Percentiles rank a stretch among this genome's conserved stretches.
phyloP scores from a whole-genome alignment of 805 yeast genomes.

The Yarrowia sp. region DNA sequence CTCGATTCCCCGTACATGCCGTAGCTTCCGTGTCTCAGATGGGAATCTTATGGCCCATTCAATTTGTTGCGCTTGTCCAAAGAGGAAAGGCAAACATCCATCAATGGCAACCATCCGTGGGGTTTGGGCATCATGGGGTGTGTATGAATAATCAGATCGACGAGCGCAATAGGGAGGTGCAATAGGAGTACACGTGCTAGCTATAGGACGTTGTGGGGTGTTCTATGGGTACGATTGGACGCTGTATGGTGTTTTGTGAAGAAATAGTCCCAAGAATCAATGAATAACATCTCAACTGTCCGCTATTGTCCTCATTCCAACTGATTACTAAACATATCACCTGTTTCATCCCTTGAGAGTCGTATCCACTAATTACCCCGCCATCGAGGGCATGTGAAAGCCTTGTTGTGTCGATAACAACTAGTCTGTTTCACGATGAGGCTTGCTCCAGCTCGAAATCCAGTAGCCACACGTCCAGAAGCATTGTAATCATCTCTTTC shows the following conservation, averaged over 20 bases:
- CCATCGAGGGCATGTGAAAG: slow-evolving; percentile 1
- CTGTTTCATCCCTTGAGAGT: background rate
- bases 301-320: too few relatives aligned
- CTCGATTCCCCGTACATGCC: background rate
- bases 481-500: background rate
- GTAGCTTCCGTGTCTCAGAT: slow-evolving; percentile 10
- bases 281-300: too few relatives aligned
- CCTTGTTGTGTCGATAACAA: too few relatives aligned
- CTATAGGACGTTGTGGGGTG: background rate
- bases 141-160: slow-evolving; percentile 14
- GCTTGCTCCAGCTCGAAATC: background rate
- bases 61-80: slow-evolving; percentile 7
- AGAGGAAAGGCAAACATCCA: slow-evolving; percentile 4
- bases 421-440: background rate
- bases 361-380: background rate
- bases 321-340: too few relatives aligned
- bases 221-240: too few relatives aligned
- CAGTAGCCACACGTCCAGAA: background rate
- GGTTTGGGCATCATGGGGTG: slow-evolving; percentile 9
- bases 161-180: background rate
- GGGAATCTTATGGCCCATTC: slow-evolving; percentile 5
- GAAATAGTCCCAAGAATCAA: too few relatives aligned
- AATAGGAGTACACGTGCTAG: background rate
- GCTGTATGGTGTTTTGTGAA: too few relatives aligned
- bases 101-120: slow-evolving; percentile 18